Base-by-base conservation (phyloP, 108 stramenopile genomes). In the Skeletonema marinoi region DNA sequence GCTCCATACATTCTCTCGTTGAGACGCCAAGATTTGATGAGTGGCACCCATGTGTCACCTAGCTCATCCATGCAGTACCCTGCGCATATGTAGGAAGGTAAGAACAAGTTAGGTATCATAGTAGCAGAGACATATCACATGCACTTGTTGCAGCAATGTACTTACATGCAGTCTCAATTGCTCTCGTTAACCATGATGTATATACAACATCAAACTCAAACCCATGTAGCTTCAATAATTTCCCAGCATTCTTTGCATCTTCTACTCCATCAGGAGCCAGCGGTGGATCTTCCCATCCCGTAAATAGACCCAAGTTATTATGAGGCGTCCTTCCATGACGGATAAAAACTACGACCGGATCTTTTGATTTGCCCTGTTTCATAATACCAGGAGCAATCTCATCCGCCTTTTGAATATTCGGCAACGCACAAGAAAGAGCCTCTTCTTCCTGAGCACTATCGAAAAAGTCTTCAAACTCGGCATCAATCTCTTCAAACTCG, bases 131-230 rank as follows among this genome's bases (percentile, higher is more conserved):
- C 13, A 66, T 0, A 39, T 38, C 65, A 39, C 5, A 35, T 25
- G 25, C 25, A 25, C 0, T 25, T 25, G 25, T 25, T 25, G 25
- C 25, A 25, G 25, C 25, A 0, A 12, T 36, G 16, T 30, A 82
- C 71, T 78, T 51, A 77, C 76, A 85, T 12, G 81, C 85, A 17
- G 90, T 92, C 61, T 85, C 84, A 54, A 93, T 90, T 38, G 97
- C 94, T 38, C 97, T 62, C 35, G 84, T 77, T 33, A 97, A 80
- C 78, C 89, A 83, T 12, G 88, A 90, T 19, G 94, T 94, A 81
- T 96, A 97, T 4, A 95, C 97, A 17, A 96, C 80, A 70, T 97
- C 86, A 64, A 97, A 93, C 61, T 93, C 85, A 67, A 92, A 86
- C 16, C 88, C 88, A 60, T 89, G 87, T 1, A 69, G 14, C 39